These are phyloP conservation scores for Sungouiella thailandica DNA, from an alignment of 805 yeast genomes.

Conservation along the genomic window DNA sequence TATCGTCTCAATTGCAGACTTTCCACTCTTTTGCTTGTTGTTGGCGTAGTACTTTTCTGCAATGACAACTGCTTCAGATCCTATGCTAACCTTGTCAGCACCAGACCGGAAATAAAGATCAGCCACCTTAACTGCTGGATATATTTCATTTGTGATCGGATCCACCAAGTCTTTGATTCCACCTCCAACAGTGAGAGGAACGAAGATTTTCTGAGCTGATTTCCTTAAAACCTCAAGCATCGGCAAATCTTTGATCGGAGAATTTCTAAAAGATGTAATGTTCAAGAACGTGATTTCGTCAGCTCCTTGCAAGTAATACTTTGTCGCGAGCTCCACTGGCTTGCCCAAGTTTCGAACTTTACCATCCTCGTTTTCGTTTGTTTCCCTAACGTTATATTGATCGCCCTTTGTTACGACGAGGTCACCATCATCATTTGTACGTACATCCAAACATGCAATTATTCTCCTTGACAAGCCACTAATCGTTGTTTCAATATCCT, in stretches of 20 bases:
- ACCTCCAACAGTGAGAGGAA: conserved; percentile 97
- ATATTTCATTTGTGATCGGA: conserved; percentile 65
- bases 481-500: conserved; percentile 28
- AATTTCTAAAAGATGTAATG: conserved; percentile 92
- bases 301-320: conserved; percentile 90
- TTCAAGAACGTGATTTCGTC: conserved; percentile 94
- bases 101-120: conserved; percentile 90
- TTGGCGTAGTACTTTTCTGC: conserved; percentile 74
- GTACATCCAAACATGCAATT: conserved; percentile 95
- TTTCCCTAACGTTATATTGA: conserved; percentile 93
- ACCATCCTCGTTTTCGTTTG: conserved; percentile 35
- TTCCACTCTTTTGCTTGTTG: conserved; percentile 60
- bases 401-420: conserved; percentile 98
- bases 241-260: conserved; percentile 89
- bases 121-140: conserved; percentile 89
- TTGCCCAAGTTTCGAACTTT: conserved; percentile 91
- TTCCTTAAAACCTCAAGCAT: conserved; percentile 83
- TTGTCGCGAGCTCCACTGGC: conserved; percentile 90
- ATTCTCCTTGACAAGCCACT: conserved; percentile 84
- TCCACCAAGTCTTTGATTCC: conserved; percentile 91
- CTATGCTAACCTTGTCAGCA: conserved; percentile 96
- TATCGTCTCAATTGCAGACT: conserved; percentile 87
- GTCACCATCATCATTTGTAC: conserved; percentile 91
- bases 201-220: conserved; percentile 89
- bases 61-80: conserved; percentile 93